Evolutionary conservation across 2,329 filamentous ascomycete species (phyloP).

Genomic region (Hypoxylon sp.): DNA sequence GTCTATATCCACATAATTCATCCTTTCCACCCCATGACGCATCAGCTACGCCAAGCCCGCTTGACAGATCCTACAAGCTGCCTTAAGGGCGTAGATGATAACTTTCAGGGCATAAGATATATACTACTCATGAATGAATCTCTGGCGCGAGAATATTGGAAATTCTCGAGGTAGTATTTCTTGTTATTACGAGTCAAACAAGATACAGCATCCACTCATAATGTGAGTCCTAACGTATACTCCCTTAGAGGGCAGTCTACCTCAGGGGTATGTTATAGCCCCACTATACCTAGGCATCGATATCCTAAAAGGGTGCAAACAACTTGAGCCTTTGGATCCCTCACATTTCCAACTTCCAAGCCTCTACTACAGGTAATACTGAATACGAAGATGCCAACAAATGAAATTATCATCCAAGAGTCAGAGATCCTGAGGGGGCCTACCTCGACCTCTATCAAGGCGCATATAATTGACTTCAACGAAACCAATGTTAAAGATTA

Average conservation of each 20-base stretch:
- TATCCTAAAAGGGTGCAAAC: not conserved
- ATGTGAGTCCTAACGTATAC: not conserved
- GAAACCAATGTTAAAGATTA: conserved; percentile 29
- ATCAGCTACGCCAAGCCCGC: not conserved
- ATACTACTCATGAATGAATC: not conserved
- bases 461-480: conserved; percentile 31
- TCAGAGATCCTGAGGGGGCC: conserved; percentile 24
- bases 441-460: conserved; percentile 13
- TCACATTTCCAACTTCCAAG: not conserved
- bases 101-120: not conserved
- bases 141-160: not conserved
- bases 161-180: not conserved
- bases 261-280: not conserved
- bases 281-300: conserved; percentile 4
- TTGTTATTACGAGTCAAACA: not conserved
- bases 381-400: not conserved
- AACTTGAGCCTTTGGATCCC: not conserved
- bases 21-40: not conserved
- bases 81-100: not conserved
- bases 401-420: conserved; percentile 1
- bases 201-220: not conserved
- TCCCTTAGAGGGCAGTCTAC: not conserved
- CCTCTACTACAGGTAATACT: not conserved
- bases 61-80: not conserved
- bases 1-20: not conserved